Base-by-base conservation (phyloP, 768 basidiomycete genomes). In the Pisolithus marmoratus region DNA sequence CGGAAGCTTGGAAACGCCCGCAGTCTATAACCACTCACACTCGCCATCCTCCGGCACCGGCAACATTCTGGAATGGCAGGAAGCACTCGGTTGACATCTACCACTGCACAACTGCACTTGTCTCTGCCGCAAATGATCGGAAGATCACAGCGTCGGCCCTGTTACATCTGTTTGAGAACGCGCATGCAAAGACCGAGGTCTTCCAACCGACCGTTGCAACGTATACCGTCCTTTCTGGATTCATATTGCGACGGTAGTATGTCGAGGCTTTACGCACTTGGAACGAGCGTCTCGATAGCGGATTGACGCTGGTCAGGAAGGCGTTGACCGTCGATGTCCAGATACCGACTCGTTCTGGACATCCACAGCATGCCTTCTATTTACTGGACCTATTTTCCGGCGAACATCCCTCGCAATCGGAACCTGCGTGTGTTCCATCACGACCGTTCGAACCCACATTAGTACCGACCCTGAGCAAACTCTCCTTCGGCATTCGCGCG, bases 151-250 rank as follows among this genome's bases (percentile, higher is more conserved):
- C 70, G 2, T 42, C 59, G 31, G 58, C 54, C 9, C 68, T 82
- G 17, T 55, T 79, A 24, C 52, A 59, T 0, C 60, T 76, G 24
- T 78, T 77, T 55, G 54, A 68, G 19, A 63, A 65, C 17, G 59
- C 68, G 5, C 61, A 58, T 2, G 54, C 59, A 15, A 55, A 54
- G 34, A 61, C 63, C n/a, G 56, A 40, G 44, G 49, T 60, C 19
- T 65, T 77, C 22, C 67, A 63, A 24, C 74, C 77, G 0, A 78
- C 72, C 3, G 65, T 73, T 12, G 75, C 69, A 0, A 74, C 82
- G 0, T 77, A 82, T 58, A 82, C 80, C 19, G 65, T 80, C 26
- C 64, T 82, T 52, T 71, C 87, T 38, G 83, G 78, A 1, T 66
- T 86, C 8, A 56, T 83, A 12, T 64, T 67, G 11, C 77, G 78